Evolutionary conservation across 176 grass and related monocot species (phyloP).

Genomic region (Hordeum marinum): DNA sequence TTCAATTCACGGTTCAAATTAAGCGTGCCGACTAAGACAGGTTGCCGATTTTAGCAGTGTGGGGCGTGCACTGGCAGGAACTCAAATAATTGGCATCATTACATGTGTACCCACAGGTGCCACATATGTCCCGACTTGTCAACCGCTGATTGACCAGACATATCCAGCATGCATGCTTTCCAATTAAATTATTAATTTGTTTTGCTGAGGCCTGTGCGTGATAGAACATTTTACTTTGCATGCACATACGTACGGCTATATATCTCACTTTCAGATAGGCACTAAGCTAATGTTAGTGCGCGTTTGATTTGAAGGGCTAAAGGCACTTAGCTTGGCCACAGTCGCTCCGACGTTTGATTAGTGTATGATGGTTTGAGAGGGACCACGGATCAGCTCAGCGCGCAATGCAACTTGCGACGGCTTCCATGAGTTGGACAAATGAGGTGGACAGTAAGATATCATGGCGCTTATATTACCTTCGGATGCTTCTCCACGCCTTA

Average conservation of each 20-base stretch:
- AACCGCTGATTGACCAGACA: not conserved
- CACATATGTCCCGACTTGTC: not conserved
- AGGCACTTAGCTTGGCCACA: not conserved
- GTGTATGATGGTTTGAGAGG: not conserved
- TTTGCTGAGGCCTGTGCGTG: too few species aligned
- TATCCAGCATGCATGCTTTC: too few species aligned
- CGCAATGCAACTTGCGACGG: not conserved
- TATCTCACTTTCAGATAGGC: too few species aligned
- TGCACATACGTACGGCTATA: too few species aligned
- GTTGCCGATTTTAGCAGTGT: not conserved
- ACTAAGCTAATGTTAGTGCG: not conserved
- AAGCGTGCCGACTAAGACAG: not conserved
- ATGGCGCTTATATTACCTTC: not conserved
- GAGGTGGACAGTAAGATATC: not conserved
- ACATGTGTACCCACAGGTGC: not conserved
- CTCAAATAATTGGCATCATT: not conserved
- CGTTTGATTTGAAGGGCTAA: not conserved
- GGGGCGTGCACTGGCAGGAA: not conserved
- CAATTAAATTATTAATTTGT: too few species aligned
- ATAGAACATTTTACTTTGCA: too few species aligned
- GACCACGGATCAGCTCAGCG: not conserved
- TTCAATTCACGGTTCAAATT: not conserved
- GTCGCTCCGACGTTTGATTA: not conserved
- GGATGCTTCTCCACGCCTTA: too few species aligned
- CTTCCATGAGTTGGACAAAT: not conserved